A percentile compares a stretch with the other conserved stretches of the same genome.
Evolutionary conservation across 441 rosid genomes (phyloP).

Genomic region (Pelargonium australe): DNA sequence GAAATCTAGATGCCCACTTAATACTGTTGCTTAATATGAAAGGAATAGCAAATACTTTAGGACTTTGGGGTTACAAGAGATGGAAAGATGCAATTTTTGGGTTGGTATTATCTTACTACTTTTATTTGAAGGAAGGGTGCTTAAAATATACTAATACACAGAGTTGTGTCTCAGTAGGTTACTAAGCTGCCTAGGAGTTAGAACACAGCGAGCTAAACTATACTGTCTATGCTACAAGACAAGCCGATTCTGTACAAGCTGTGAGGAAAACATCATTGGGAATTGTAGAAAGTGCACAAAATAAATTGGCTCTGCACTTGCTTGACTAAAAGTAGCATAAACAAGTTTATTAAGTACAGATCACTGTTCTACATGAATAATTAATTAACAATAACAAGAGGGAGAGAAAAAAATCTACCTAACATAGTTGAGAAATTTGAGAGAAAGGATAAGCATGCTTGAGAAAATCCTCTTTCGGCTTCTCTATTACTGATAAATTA

Average conservation of each 20-base stretch:
- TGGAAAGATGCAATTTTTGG: too few relatives aligned
- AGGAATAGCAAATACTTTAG: not conserved
- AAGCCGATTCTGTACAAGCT: constrained; percentile 15
- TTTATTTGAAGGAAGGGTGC: not conserved
- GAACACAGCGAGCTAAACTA: constrained; percentile 29
- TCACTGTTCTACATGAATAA: not conserved
- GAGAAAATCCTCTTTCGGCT: not conserved
- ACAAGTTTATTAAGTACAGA: too few relatives aligned
- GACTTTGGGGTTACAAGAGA: too few relatives aligned
- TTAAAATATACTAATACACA: not conserved
- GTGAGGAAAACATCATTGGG: constrained; percentile 31
- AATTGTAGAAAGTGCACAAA: constrained; percentile 27
- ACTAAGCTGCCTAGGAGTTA: constrained; percentile 35
- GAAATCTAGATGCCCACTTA: too few relatives aligned
- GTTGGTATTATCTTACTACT: not conserved
- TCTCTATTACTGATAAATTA: not conserved
- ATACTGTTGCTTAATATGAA: too few relatives aligned
- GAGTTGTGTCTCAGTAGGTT: constrained; percentile 11
- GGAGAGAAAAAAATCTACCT: not conserved
- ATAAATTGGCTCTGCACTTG: constrained; percentile 10
- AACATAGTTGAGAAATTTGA: constrained; percentile 1
- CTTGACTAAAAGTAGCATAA: constrained; percentile 11
- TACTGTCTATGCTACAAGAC: constrained; percentile 35
- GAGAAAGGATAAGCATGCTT: constrained; percentile 8
- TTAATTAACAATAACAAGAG: not conserved